Evolutionary conservation across 176 grass and related monocot species (phyloP).

Genomic region (Phragmites australis): DNA sequence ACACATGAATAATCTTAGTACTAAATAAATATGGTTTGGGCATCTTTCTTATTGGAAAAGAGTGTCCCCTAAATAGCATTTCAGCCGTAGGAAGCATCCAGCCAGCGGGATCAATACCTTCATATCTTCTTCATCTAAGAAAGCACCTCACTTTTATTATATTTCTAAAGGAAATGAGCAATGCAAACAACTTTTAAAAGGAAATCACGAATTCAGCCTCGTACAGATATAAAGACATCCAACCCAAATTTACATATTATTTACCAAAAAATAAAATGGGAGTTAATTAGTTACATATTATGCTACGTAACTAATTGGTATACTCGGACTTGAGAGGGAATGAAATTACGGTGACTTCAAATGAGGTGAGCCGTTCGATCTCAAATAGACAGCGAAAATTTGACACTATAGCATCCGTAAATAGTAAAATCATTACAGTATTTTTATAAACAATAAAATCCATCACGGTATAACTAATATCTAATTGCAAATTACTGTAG

Average conservation of each 20-base stretch:
- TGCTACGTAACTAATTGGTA: too few relatives aligned
- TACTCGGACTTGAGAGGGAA: too few relatives aligned
- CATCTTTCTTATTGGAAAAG: not conserved
- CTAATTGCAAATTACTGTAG: too few relatives aligned
- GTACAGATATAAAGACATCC: not conserved
- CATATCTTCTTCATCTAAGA: not conserved
- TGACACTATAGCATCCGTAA: too few relatives aligned
- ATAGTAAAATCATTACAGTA: too few relatives aligned
- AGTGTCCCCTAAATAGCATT: not conserved
- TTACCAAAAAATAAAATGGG: not conserved
- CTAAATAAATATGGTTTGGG: not conserved
- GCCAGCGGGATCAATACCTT: not conserved
- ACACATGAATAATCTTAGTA: not conserved
- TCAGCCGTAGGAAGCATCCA: not conserved
- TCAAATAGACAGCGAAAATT: too few relatives aligned
- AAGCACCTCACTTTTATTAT: not conserved
- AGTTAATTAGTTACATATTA: not conserved
- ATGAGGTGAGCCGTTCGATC: too few relatives aligned
- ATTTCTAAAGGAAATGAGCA: not conserved
- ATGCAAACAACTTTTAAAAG: not conserved
- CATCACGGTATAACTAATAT: too few relatives aligned
- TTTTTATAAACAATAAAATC: too few relatives aligned
- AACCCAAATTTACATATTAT: not conserved
- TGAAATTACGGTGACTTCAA: too few relatives aligned
- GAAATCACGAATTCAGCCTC: not conserved